A percentile compares a stretch with the other conserved stretches of the same genome.
phyloP scores from a whole-genome alignment of 805 yeast genomes.

The Metschnikowia borealis region DNA sequence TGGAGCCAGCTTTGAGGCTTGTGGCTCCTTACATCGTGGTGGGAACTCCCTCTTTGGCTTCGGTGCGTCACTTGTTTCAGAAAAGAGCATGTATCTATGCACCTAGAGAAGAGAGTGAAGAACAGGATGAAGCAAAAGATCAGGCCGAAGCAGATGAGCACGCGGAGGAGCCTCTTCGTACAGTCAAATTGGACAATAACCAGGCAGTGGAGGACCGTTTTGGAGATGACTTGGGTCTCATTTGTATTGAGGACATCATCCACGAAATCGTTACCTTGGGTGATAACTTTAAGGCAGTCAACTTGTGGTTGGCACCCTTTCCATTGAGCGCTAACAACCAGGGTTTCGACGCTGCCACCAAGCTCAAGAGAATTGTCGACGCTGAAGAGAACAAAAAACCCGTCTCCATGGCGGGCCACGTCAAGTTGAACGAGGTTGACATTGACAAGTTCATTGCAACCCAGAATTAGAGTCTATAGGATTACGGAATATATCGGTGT shows the following conservation, averaged over 20 bases:
- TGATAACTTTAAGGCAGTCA: slow-evolving; percentile 57
- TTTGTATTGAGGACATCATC: slow-evolving; percentile 77
- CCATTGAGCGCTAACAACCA: slow-evolving; percentile 62
- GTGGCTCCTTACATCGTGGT: slow-evolving; percentile 69
- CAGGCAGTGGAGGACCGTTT: slow-evolving; percentile 68
- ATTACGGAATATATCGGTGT: neutral
- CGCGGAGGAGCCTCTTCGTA: slow-evolving; percentile 21
- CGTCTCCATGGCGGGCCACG: slow-evolving; percentile 58
- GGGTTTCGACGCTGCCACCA: slow-evolving; percentile 73
- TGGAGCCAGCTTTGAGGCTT: slow-evolving; percentile 60
- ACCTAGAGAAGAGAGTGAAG: neutral
- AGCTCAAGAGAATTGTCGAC: slow-evolving; percentile 59
- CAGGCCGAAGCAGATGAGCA: slow-evolving; percentile 25
- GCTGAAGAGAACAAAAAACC: slow-evolving; percentile 47
- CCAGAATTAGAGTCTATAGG: slow-evolving; percentile 43
- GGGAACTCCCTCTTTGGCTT: slow-evolving; percentile 70
- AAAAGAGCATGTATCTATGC: slow-evolving; percentile 60
- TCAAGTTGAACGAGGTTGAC: slow-evolving; percentile 66
- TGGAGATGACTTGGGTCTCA: slow-evolving; percentile 54
- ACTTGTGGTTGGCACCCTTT: slow-evolving; percentile 67
- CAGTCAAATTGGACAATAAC: slow-evolving; percentile 63
- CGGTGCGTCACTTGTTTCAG: slow-evolving; percentile 69
- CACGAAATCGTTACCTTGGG: slow-evolving; percentile 66
- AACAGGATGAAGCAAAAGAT: neutral
- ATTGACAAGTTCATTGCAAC: slow-evolving; percentile 65